phyloP scores from a whole-genome alignment of 1,139 yeast genomes.

The Candida sp. region DNA sequence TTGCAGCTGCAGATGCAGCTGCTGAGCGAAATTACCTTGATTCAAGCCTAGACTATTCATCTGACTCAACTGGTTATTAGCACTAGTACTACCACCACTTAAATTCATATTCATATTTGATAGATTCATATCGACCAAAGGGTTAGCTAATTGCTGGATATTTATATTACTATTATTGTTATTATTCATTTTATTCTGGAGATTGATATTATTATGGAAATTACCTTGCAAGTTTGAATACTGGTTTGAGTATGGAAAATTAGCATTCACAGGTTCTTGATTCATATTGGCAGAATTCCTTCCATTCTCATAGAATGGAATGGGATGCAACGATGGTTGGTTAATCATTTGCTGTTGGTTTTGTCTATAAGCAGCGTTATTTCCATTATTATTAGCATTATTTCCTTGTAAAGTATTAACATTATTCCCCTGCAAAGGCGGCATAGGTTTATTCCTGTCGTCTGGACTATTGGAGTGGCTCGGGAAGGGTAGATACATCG shows the following conservation, averaged over 20 bases:
- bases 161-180: too few relatives aligned
- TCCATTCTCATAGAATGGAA: neutral
- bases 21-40: slow-evolving; percentile 6
- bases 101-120: neutral
- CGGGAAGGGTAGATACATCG: neutral
- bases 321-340: neutral
- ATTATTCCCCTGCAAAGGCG: neutral
- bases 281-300: neutral
- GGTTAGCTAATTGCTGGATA: neutral
- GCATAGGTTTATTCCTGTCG: neutral
- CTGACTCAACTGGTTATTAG: too few relatives aligned
- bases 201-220: neutral
- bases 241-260: neutral
- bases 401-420: too few relatives aligned
- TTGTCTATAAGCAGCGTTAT: neutral
- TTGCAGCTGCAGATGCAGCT: slow-evolving; percentile 8
- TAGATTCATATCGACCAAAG: neutral
- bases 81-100: neutral
- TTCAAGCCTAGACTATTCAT: slow-evolving; percentile 3
- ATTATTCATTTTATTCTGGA: neutral
- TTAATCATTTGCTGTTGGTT: neutral
- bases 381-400: neutral
- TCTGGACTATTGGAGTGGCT: neutral
- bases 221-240: neutral
- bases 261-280: neutral